Percentiles rank a stretch among this genome's conserved stretches.
Evolutionary conservation across 768 basidiomycete genomes (phyloP).

Genomic region (Boletus pseudopeckii): DNA sequence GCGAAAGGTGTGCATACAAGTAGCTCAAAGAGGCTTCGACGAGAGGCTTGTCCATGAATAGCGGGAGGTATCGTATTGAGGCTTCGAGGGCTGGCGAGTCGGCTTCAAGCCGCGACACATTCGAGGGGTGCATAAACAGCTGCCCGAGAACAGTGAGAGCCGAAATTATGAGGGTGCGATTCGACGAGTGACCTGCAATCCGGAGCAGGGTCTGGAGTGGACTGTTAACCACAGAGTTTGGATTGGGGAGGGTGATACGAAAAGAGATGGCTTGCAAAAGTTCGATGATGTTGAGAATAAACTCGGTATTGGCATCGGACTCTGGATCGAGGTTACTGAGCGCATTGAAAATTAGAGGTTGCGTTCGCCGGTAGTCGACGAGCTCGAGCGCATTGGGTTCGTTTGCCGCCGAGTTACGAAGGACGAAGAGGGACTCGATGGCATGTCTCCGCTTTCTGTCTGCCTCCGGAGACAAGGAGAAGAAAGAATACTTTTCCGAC

Average conservation of each 20-base stretch:
- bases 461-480: slow-evolving; percentile 50
- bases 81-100: slow-evolving; percentile 60
- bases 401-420: slow-evolving; percentile 80
- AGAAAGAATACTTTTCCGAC: slow-evolving; percentile 45
- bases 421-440: slow-evolving; percentile 78
- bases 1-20: slow-evolving; percentile 70
- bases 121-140: slow-evolving; percentile 59
- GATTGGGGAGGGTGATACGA: slow-evolving; percentile 38
- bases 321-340: slow-evolving; percentile 58
- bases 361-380: slow-evolving; percentile 53
- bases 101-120: slow-evolving; percentile 49
- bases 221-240: slow-evolving; percentile 38
- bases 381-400: slow-evolving; percentile 66
- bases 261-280: slow-evolving; percentile 61
- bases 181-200: slow-evolving; percentile 55
- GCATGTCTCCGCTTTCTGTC: slow-evolving; percentile 67
- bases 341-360: slow-evolving; percentile 62
- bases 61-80: slow-evolving; percentile 68
- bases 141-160: slow-evolving; percentile 58
- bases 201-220: slow-evolving; percentile 57
- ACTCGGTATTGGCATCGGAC: slow-evolving; percentile 68
- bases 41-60: slow-evolving; percentile 65
- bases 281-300: slow-evolving; percentile 68
- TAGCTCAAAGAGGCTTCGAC: slow-evolving; percentile 73
- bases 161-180: slow-evolving; percentile 74